Conservation (phyloP, 2,329 filamentous ascomycete species). For the Periglandula ipomoeae region DNA sequence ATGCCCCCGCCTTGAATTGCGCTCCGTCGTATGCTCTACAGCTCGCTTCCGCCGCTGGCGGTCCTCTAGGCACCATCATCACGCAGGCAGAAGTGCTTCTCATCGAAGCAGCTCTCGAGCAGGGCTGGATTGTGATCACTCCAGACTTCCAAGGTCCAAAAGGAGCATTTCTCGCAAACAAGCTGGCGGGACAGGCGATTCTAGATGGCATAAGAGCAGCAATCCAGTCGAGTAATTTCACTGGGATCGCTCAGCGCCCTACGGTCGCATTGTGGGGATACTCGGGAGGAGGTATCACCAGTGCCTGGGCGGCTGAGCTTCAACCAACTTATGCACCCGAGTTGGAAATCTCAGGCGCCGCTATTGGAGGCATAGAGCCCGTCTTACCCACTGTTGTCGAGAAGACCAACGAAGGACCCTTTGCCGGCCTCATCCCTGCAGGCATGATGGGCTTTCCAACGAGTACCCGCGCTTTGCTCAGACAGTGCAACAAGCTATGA, state of each 20-base stretch:
- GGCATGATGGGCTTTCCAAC: slow-evolving; percentile 15
- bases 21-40: slow-evolving; percentile 19
- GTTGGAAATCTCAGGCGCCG: slow-evolving; percentile 16
- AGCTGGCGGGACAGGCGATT: slow-evolving; percentile 30
- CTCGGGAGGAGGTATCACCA: slow-evolving; percentile 16
- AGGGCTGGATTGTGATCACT: slow-evolving; percentile 38
- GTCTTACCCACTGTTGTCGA: slow-evolving; percentile 11
- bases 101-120: slow-evolving; percentile 21
- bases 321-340: slow-evolving; percentile 18
- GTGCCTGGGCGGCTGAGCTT: slow-evolving; percentile 16
- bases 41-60: slow-evolving; percentile 6
- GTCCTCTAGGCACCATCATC: slow-evolving; percentile 24
- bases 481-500: slow-evolving; percentile 12
- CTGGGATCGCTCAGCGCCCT: slow-evolving; percentile 22
- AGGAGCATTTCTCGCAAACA: slow-evolving; percentile 32
- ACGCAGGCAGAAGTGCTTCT: slow-evolving; percentile 16
- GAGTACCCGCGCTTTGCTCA: slow-evolving; percentile 13
- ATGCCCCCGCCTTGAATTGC: slow-evolving; percentile 28
- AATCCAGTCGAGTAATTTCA: slow-evolving; percentile 16
- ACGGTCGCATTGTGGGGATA: slow-evolving; percentile 35
- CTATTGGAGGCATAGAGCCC: slow-evolving; percentile 16
- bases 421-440: slow-evolving; percentile 14
- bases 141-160: slow-evolving; percentile 37
- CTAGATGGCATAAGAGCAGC: slow-evolving; percentile 35
- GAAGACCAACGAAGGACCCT: slow-evolving; percentile 10